phyloP scores from a whole-genome alignment of 345 rosid species.

The Limnanthes douglasii region DNA sequence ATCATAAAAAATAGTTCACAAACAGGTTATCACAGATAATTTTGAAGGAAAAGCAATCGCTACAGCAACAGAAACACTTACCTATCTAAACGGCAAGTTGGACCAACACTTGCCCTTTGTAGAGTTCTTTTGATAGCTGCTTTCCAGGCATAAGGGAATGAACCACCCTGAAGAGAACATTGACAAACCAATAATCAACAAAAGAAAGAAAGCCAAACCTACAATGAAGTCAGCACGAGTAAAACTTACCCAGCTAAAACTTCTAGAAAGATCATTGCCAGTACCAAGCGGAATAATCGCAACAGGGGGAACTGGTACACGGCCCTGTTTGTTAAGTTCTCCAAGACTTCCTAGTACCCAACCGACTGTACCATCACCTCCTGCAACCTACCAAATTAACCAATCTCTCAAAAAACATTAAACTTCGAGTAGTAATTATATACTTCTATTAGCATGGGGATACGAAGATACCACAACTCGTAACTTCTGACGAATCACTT shows the following conservation, averaged over 20 bases:
- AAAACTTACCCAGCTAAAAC: constrained; percentile 91
- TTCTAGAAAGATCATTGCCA: constrained; percentile 90
- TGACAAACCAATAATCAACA: constrained; percentile 7
- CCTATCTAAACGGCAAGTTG: constrained; percentile 71
- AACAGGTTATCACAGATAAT: too few species aligned
- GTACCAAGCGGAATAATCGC: constrained; percentile 92
- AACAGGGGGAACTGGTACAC: constrained; percentile 73
- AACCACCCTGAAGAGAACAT: constrained; percentile 60
- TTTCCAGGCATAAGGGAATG: constrained; percentile 96
- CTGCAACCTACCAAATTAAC: constrained; percentile 65
- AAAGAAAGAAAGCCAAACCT: constrained; percentile 3
- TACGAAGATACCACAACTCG: constrained; percentile 50
- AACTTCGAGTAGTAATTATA: neutral
- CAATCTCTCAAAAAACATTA: neutral
- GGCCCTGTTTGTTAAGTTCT: constrained; percentile 36
- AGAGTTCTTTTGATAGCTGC: constrained; percentile 72
- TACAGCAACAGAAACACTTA: too few species aligned
- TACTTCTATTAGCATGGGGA: neutral
- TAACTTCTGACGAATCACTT: constrained; percentile 52
- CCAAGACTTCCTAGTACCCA: constrained; percentile 91
- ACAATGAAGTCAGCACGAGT: constrained; percentile 6
- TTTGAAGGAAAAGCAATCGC: too few species aligned
- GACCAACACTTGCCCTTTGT: constrained; percentile 40
- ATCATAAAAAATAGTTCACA: too few species aligned
- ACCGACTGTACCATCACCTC: constrained; percentile 99